A percentile compares a stretch with the other conserved stretches of the same genome.
These are phyloP conservation scores for sunflower (Helianthus annuus) DNA, from an alignment of 129 eudicot genomes.

Conservation along the genomic window DNA sequence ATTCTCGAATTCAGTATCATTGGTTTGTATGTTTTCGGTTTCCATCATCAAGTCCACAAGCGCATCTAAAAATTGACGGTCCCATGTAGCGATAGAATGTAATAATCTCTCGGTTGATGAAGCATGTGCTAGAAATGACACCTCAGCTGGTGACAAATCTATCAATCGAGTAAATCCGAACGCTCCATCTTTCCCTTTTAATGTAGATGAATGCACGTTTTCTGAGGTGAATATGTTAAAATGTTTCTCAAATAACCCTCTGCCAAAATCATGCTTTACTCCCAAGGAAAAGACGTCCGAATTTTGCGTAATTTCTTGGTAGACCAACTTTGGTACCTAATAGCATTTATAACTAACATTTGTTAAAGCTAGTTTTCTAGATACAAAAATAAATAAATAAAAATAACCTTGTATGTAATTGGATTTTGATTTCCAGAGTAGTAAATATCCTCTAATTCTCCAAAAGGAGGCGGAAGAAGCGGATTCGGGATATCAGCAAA, in stretches of 20 bases:
- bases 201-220: conserved; percentile 53
- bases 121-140: conserved; percentile 64
- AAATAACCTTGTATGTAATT: conserved; percentile 67
- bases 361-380: conserved; percentile 2
- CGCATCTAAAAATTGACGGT: conserved; percentile 48
- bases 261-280: conserved; percentile 39
- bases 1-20: conserved; percentile 35
- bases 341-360: conserved; percentile 1
- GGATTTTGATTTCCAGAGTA: conserved; percentile 88
- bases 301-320: conserved; percentile 48
- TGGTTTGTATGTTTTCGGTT: conserved; percentile 32
- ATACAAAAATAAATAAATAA: background rate
- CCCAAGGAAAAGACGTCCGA: conserved; percentile 41
- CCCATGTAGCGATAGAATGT: conserved; percentile 57
- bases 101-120: conserved; percentile 67
- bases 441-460: conserved; percentile 76
- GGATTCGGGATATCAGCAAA: conserved; percentile 84
- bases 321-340: conserved; percentile 79
- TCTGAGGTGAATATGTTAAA: conserved; percentile 70
- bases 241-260: conserved; percentile 49
- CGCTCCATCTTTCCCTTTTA: conserved; percentile 41
- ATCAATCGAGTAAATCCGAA: conserved; percentile 73
- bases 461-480: conserved; percentile 86
- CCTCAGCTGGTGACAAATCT: conserved; percentile 76
- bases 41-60: conserved; percentile 57